phyloP scores from a whole-genome alignment of 768 basidiomycete genomes.

The Auricularia cornea region DNA sequence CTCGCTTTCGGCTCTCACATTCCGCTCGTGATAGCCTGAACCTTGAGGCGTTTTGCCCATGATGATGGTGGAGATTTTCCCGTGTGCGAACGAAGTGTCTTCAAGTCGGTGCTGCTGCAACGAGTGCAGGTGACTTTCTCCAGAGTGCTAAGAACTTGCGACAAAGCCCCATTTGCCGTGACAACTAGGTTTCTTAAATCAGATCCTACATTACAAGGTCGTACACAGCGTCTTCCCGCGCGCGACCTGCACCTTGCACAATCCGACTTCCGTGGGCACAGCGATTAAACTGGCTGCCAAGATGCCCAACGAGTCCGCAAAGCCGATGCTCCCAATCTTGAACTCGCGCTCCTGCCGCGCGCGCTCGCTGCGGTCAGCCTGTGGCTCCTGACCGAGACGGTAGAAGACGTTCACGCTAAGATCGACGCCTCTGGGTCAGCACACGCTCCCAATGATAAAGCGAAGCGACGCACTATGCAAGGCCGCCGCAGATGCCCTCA shows the following conservation, averaged over 20 bases:
- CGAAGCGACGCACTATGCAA: constrained; percentile 67
- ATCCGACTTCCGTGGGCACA: constrained; percentile 63
- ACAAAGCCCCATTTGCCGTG: too few species aligned
- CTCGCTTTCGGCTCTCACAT: too few species aligned
- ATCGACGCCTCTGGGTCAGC: background rate
- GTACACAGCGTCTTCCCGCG: constrained; percentile 67
- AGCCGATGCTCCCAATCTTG: constrained; percentile 83
- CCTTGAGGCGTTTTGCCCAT: too few species aligned
- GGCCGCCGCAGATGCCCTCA: constrained; percentile 89
- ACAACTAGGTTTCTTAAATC: too few species aligned
- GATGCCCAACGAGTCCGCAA: constrained; percentile 73
- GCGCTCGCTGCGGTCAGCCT: constrained; percentile 43
- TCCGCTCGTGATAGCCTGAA: too few species aligned
- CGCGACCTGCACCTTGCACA: constrained; percentile 65
- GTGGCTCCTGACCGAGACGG: constrained; percentile 64
- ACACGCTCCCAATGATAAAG: too few species aligned
- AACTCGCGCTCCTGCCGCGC: constrained; percentile 76
- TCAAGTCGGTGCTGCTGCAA: too few species aligned
- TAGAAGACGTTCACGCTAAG: constrained; percentile 80
- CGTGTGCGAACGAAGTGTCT: too few species aligned
- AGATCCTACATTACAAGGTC: constrained; percentile 34
- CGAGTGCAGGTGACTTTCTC: too few species aligned
- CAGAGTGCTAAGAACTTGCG: too few species aligned
- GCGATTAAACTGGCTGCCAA: constrained; percentile 55
- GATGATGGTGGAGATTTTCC: too few species aligned